Evolutionary conservation across 2,329 filamentous ascomycete species (phyloP).

Genomic region (Tympanopsis confertula): DNA sequence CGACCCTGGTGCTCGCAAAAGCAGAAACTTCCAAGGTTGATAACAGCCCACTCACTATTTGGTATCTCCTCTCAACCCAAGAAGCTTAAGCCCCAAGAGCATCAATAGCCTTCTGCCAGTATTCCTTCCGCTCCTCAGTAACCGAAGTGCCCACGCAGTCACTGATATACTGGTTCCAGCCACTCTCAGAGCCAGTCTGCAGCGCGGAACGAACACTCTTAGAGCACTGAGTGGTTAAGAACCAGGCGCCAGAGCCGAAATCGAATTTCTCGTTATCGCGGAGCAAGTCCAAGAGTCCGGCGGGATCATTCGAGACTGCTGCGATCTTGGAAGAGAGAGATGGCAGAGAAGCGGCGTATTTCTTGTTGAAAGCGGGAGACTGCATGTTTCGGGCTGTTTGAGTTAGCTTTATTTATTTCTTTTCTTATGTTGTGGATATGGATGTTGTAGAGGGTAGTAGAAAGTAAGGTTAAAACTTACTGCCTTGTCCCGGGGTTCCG

Average conservation of each 20-base stretch:
- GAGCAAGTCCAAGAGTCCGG: slow-evolving; percentile 12
- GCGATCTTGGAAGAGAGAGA: slow-evolving; percentile 18
- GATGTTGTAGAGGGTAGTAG: neutral
- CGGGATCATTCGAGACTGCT: slow-evolving; percentile 13
- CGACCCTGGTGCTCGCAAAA: no score
- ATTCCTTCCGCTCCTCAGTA: slow-evolving; percentile 20
- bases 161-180: slow-evolving; percentile 31
- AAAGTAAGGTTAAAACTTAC: slow-evolving; percentile 17
- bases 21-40: no score
- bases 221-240: slow-evolving; percentile 30
- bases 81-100: neutral
- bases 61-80: no score
- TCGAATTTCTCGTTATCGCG: slow-evolving; percentile 36
- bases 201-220: slow-evolving; percentile 19
- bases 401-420: neutral
- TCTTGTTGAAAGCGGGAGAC: slow-evolving; percentile 27
- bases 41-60: no score
- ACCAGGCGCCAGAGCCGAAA: slow-evolving; percentile 42
- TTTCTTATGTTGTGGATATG: neutral
- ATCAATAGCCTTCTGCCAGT: slow-evolving; percentile 24
- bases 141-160: slow-evolving; percentile 27
- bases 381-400: slow-evolving; percentile 4
- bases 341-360: slow-evolving; percentile 32
- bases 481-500: slow-evolving; percentile 58
- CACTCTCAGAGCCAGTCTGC: slow-evolving; percentile 22